Evolutionary conservation across 345 rosid genomes (phyloP).

Genomic region (Noccaea bulbosa): DNA sequence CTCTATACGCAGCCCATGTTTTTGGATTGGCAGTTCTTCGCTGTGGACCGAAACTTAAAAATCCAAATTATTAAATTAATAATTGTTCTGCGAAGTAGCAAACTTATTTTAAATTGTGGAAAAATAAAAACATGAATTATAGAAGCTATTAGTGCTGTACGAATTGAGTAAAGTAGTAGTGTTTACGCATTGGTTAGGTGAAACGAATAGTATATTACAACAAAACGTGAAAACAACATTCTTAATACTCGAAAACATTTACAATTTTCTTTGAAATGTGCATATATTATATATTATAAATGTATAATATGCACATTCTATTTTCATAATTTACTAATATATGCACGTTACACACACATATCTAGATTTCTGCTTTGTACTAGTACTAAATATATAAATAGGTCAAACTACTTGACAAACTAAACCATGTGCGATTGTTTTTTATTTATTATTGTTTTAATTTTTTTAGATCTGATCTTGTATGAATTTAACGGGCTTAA

Average conservation of each 20-base stretch:
- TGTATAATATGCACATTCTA: slow-evolving; percentile 1
- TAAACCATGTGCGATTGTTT: slow-evolving; percentile 37
- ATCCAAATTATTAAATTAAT: not conserved
- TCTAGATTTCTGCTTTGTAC: slow-evolving; percentile 23
- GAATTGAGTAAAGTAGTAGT: slow-evolving; percentile 15
- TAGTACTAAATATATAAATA: slow-evolving; percentile 5
- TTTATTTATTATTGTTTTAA: not conserved
- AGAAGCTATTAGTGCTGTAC: slow-evolving; percentile 17
- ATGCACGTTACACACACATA: slow-evolving; percentile 24
- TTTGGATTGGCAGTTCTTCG: slow-evolving; percentile 22
- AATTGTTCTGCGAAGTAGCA: not conserved
- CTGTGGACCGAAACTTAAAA: slow-evolving; percentile 7
- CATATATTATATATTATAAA: not conserved
- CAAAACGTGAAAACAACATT: slow-evolving; percentile 37
- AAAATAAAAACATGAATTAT: not conserved
- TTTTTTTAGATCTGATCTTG: not conserved
- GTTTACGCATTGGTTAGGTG: slow-evolving; percentile 34
- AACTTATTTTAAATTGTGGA: not conserved
- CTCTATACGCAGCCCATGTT: slow-evolving; percentile 28
- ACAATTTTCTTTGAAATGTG: slow-evolving; percentile 11
- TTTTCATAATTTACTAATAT: slow-evolving; percentile 12
- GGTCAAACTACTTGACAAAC: slow-evolving; percentile 32
- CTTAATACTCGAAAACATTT: slow-evolving; percentile 11
- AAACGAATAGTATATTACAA: slow-evolving; percentile 31
- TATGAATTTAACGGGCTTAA: not conserved